Evolutionary conservation across 352 stramenopile genomes (phyloP), one percentile per base, ranked within the genome.

Genomic region (Elongisporangium senticosum): DNA sequence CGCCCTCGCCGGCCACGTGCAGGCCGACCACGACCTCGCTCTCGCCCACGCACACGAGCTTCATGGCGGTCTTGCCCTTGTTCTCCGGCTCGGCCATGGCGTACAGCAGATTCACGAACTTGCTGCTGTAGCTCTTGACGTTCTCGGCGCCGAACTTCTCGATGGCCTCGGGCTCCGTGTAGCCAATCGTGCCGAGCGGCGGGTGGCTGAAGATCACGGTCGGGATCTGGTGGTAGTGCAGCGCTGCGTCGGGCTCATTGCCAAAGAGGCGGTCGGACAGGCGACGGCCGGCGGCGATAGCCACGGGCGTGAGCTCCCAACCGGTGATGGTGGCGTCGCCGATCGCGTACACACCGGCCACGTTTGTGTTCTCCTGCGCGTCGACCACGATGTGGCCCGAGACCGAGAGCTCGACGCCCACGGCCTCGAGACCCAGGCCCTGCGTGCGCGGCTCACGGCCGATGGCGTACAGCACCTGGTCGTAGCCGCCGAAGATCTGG

Each of bases 121-220:
- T 97, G 62, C 75, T 95, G 52, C 79, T 89, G 82, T 98, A 99
- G 8, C 97, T 76, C 77, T 98, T 98, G 65, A 99, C 70, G 67
- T 98, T 95, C 33, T 97, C 88, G 55, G 84, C 61, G 37, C 95
- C 96, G 64, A 95, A 98, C 71, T 98, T 92, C 40, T 75, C 86
- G 22, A 96, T 73, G 1, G 96, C 96, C 61, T 98, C 67, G 1
- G 73, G 72, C 72, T 99, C 94, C 7, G 95, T 98, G 64, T 98
- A 88, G 33, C 96, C 96, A 64, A 95, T 87, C 11, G 95, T 98
- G 54, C 93, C 96, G 68, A 99, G 97, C 55, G 94, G 89, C 24
- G 96, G 96, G 77, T 98, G 96, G 50, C 87, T 97, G 80, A 99
- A 99, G 19, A 99, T 92, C 10, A 98, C 95, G 8, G 95, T 98